These are phyloP conservation scores for Pelargonium citronellum DNA, from an alignment of 441 rosid species.

Conservation along the genomic window DNA sequence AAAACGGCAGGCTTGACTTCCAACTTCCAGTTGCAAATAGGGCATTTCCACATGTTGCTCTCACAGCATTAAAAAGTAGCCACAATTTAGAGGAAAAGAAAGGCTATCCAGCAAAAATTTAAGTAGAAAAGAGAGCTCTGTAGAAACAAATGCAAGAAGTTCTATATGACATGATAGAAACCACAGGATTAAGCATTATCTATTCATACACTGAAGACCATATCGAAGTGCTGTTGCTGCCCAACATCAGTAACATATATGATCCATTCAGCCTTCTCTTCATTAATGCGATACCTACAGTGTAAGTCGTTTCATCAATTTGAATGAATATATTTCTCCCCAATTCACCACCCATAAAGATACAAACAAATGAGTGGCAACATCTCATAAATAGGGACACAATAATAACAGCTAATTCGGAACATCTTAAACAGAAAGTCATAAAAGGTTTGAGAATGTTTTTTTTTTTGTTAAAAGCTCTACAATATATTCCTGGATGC, in stretches of 20 bases:
- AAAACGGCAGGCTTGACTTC: conserved; percentile 15
- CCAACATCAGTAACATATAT: conserved; percentile 94
- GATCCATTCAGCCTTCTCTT: conserved; percentile 93
- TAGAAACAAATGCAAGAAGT: not conserved
- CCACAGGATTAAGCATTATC: not conserved
- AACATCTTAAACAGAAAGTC: too few relatives aligned
- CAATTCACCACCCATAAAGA: too few relatives aligned
- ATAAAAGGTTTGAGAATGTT: too few relatives aligned
- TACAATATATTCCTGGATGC: too few relatives aligned
- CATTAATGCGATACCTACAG: conserved; percentile 83
- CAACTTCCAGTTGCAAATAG: conserved; percentile 7
- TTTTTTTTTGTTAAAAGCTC: too few relatives aligned
- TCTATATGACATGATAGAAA: not conserved
- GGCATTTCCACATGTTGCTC: not conserved
- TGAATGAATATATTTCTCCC: not conserved
- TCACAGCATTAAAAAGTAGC: not conserved
- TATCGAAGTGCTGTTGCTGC: conserved; percentile 83
- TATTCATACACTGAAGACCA: conserved; percentile 69
- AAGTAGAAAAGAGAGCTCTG: not conserved
- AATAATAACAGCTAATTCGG: too few relatives aligned
- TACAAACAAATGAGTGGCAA: too few relatives aligned
- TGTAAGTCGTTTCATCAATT: conserved; percentile 15
- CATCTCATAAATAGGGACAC: too few relatives aligned
- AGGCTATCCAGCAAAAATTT: not conserved
- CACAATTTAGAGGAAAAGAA: not conserved